Evolutionary conservation across 2,329 filamentous ascomycete species (phyloP), one percentile per base, ranked within the genome.

Genomic region (Piedraia hortae): DNA sequence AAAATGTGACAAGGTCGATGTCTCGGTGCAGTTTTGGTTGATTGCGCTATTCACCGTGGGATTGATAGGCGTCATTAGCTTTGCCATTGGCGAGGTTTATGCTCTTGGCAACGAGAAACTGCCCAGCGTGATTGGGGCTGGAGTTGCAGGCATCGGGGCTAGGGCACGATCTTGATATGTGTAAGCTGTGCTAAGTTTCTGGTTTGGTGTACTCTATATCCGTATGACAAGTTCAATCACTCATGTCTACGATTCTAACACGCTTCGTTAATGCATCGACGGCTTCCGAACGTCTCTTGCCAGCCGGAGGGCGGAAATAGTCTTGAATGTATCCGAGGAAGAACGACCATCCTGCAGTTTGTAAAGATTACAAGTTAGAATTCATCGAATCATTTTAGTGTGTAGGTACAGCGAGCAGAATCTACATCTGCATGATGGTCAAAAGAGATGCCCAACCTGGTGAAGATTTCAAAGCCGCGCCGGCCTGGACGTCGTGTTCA

Each of bases 41-140:
- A 66, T 97, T 35, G 60, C 62, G 7, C 64, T 68, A 5, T 71
- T 85, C 34, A 68, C 62, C 3, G 49, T 91, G 21, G 47, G 65
- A 16, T 52, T 88, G 29, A 48, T 85, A 1, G 58, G 62, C 20
- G 47, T 73, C 16, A 48, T 88, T 13, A 56, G 54, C 16, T 67
- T 71, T 41, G 65, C 63, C 6, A 67, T 93, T 34, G 64, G 68
- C 4, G 52, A 89, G 55, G 46, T 97, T 24, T 85, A 70, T 46
- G 67, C 54, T 30, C 73, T 93, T 37, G 85, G 82, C 15, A 62
- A 72, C 43, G 67, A 89, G 51, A 71, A 78, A 47, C 54, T 93
- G 31, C 85, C 85, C 0, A 78, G 78, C 35, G 82, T 97, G 5
- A 80, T 97, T 44, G 77, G 78, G n/a, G 85, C 85, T 21, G 85